Base-by-base conservation (phyloP, 1,284 basidiomycete genomes). In the Melanopsichium pennsylvanicum region DNA sequence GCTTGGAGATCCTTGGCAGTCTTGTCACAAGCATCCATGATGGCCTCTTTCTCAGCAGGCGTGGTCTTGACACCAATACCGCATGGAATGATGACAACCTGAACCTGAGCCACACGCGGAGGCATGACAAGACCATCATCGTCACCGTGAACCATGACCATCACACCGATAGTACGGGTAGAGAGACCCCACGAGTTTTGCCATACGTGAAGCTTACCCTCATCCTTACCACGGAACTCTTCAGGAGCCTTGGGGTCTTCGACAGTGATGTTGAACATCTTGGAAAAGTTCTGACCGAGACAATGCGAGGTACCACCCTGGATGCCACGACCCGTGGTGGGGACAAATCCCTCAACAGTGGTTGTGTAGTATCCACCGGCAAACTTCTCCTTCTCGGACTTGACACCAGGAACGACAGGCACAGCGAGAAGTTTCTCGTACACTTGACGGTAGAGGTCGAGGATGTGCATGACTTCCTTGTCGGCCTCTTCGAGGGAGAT, bases 131-230 rank as follows among this genome's bases (percentile, higher is more conserved):
- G 84, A 38, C 95, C 95, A 81, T 97, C 92, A 82, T 99, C 92
- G 83, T 99, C 96, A 46, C 95, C 95, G 81, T 99, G 96, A 10
- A 93, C 88, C 95, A 99, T 99, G 78, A 97, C 94, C 93, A 97
- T 97, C 59, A 97, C 92, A 81, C 95, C 95, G 75, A 99, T 93
- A 31, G 91, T 88, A 55, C 95, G 86, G n/a, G 96, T 98, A 42
- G 91, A 93, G 39, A 98, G 84, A 80, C 96, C 96, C 96, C 95
- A 98, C 45, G 91, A 94, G 84, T 97, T 99, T 83, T 98, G 95
- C 93, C 92, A 97, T 15, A 93, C 93, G 75, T 89, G 89, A 86
- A 83, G 84, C 92, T 92, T 71, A 31, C 76, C 79, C 52, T 80
- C 75, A 12, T 61, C 56, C 40, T 66, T 81, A 11, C 79, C 79